phyloP scores from a whole-genome alignment of 257 asterid species.

The Thymus mandschuricus region DNA sequence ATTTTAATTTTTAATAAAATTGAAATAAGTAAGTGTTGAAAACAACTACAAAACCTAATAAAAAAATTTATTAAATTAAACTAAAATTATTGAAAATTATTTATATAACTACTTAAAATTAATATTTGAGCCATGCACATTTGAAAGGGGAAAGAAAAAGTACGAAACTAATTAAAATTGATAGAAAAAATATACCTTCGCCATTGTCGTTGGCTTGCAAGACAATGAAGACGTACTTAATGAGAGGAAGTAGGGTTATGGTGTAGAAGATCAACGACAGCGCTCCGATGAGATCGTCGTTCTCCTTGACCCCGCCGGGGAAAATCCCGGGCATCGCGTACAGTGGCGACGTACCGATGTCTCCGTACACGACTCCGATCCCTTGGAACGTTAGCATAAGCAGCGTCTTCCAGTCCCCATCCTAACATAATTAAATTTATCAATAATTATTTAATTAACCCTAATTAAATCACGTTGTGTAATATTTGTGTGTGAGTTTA shows the following conservation, averaged over 20 bases:
- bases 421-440: neutral
- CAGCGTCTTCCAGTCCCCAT: conserved; percentile 5
- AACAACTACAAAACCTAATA: no score
- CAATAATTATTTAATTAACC: no score
- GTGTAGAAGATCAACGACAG: conserved; percentile 48
- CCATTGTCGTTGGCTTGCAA: conserved; percentile 67
- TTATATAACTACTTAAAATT: no score
- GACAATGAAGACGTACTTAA: conserved; percentile 59
- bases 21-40: no score
- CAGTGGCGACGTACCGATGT: conserved; percentile 11
- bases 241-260: conserved; percentile 50
- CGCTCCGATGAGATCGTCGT: conserved; percentile 39
- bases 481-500: no score
- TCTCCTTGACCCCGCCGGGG: conserved; percentile 41
- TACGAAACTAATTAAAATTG: no score
- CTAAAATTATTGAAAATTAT: no score
- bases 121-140: no score
- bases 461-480: no score
- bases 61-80: no score
- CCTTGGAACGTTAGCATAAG: neutral
- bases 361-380: conserved; percentile 6
- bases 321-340: conserved; percentile 1
- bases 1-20: no score
- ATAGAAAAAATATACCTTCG: conserved; percentile 37
- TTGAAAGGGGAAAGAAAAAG: no score